Conservation (phyloP, 257 asterid genomes). For the Verbena officinalis region DNA sequence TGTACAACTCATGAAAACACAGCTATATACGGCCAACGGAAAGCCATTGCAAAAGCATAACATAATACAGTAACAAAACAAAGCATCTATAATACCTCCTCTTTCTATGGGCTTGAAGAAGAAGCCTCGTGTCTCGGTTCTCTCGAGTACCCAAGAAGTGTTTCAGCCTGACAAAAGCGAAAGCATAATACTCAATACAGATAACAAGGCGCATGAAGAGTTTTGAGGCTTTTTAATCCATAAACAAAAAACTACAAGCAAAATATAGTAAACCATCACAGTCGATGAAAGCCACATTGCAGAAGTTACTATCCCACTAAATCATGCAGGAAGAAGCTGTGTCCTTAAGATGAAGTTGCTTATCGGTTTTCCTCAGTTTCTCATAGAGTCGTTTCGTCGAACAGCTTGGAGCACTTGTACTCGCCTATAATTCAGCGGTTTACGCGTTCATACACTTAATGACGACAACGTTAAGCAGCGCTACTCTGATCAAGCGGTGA, state of each 20-base stretch:
- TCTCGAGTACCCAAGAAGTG: constrained; percentile 86
- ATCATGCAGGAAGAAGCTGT: no score
- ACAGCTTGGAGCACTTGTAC: constrained; percentile 29
- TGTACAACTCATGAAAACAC: constrained; percentile 55
- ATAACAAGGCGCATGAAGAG: constrained; percentile 4
- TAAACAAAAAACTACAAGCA: neutral
- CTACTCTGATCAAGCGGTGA: neutral
- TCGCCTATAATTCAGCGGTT: neutral
- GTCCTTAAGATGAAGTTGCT: no score
- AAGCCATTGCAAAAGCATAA: constrained; percentile 42
- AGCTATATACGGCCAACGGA: constrained; percentile 53
- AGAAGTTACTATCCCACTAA: neutral
- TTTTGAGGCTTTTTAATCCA: constrained; percentile 26
- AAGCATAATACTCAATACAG: constrained; percentile 22
- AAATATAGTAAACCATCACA: constrained; percentile 9
- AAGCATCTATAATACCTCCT: constrained; percentile 40
- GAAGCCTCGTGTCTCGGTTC: constrained; percentile 93
- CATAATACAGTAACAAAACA: constrained; percentile 39
- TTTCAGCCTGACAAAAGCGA: constrained; percentile 77
- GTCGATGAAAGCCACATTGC: constrained; percentile 33
- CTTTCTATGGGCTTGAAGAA: constrained; percentile 57
- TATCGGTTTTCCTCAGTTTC: neutral
- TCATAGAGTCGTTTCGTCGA: constrained; percentile 47
- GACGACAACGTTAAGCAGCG: neutral
- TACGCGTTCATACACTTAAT: neutral